Evolutionary conservation across 805 yeast genomes (phyloP), one percentile per base, ranked within the genome.

Genomic region (Metschnikowia reukaufii): DNA sequence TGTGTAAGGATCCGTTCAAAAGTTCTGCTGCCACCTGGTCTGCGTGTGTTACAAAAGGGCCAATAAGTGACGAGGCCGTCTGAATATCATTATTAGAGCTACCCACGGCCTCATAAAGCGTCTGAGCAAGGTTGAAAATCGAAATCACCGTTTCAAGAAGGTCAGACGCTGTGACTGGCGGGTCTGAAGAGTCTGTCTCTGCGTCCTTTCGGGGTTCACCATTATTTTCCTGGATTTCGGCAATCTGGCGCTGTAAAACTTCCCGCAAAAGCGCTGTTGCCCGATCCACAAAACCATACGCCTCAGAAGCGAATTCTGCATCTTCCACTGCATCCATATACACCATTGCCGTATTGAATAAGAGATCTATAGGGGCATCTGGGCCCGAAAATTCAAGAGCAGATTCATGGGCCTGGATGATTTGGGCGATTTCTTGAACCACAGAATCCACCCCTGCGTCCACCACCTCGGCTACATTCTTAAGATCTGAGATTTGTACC

Each of bases 251-350:
- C 8, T 42, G 49, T 13, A 74, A 41, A 20, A 73, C 63, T n/a
- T 47, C 45, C 13, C 43, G 27, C 16, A 72, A 55, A 25, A 67
- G 52, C 54, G 10, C 44, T 43, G 21, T 57, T 52, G 52, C 46
- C 35, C 49, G 36, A 7, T 23, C 25, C 3, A 37, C 50, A 12
- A 37, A 21, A 12, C 13, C 16, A 13, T 16, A 39, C 3, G 25
- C 7, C 6, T 23, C 37, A 3, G 40, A 33, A 9, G 33, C 39
- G 16, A 21, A 60, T 27, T 63, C 66, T 4, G 57, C 59, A 12
- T 54, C 62, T 44, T 79, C 83, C 32, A 78, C 60, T 8, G 66
- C 66, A 50, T 78, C 82, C 25, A 72, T 69, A 51, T 76, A 76
- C 6, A 73, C 78, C 36, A 78, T 56, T 0, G 73, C 78, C 9